phyloP scores from a whole-genome alignment of 163 green algal genomes.

The Chlamydomonas reinhardtii region DNA sequence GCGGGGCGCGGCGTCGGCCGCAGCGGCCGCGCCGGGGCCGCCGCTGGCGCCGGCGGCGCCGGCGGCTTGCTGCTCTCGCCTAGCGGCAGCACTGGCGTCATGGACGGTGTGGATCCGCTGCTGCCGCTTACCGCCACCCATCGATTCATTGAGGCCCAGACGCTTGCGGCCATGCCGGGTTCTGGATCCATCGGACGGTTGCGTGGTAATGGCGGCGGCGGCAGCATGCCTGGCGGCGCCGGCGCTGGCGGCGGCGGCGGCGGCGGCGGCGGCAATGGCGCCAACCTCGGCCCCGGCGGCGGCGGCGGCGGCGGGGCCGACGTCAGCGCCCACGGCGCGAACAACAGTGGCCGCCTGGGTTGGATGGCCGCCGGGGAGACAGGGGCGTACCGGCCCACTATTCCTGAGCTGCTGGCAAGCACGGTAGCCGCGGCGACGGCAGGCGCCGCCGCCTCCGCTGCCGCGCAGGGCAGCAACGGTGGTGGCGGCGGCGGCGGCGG shows the following conservation, averaged over 20 bases:
- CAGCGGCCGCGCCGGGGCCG: not conserved
- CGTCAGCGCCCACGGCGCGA: not conserved
- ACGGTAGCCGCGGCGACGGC: not conserved
- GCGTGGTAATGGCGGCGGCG: too few species aligned
- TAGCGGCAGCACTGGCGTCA: too few species aligned
- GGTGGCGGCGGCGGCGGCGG: too few species aligned
- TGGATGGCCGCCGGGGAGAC: not conserved
- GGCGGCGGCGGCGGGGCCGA: too few species aligned
- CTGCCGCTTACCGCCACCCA: not conserved
- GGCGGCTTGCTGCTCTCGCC: too few species aligned
- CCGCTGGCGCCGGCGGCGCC: not conserved
- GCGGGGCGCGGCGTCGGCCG: not conserved
- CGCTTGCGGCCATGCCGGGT: not conserved
- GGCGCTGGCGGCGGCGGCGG: too few species aligned
- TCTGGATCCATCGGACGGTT: not conserved
- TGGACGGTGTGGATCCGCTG: not conserved
- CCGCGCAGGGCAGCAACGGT: not conserved
- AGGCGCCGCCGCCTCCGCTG: not conserved
- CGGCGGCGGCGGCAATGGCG: too few species aligned
- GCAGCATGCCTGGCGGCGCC: too few species aligned
- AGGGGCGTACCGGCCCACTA: not conserved
- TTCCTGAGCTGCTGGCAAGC: slow-evolving; percentile 13
- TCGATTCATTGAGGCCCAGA: not conserved
- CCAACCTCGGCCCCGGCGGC: too few species aligned
- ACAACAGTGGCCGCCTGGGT: not conserved